Conservation (phyloP, 2,329 filamentous ascomycete genomes). For the Aureobasidium sp. region DNA sequence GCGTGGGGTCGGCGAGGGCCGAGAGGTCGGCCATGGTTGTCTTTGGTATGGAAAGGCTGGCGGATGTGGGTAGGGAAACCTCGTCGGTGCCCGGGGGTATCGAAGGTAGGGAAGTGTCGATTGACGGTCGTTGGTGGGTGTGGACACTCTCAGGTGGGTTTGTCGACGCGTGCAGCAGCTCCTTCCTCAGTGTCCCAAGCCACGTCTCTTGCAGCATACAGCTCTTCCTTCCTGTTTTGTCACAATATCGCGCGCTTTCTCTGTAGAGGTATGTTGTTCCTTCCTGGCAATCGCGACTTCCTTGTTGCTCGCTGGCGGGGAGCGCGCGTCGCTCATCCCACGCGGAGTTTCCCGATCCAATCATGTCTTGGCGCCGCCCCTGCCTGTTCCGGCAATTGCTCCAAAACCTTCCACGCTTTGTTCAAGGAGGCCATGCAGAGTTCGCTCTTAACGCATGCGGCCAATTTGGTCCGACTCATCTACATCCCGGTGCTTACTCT, state of each 20-base stretch:
- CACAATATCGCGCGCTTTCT: background rate
- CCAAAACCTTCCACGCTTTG: background rate
- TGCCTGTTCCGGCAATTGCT: background rate
- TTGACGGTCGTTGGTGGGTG: background rate
- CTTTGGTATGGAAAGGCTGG: background rate
- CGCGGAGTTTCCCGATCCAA: background rate
- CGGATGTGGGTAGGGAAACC: background rate
- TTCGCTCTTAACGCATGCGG: background rate
- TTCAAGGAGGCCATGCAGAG: background rate
- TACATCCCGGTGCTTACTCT: too few relatives aligned
- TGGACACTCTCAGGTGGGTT: background rate
- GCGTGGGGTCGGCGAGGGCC: background rate
- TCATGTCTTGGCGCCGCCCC: background rate
- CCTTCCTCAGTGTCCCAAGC: background rate
- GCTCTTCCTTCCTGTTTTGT: background rate
- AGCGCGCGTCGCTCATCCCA: background rate
- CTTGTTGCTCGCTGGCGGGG: background rate
- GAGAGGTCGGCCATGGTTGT: slow-evolving; percentile 6
- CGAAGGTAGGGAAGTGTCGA: background rate
- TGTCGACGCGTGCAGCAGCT: slow-evolving; percentile 1
- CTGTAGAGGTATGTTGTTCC: background rate
- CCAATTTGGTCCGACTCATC: too few relatives aligned
- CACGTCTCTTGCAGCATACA: background rate
- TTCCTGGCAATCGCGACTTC: background rate
- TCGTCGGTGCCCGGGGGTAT: background rate